Evolutionary conservation across 1,139 yeast genomes (phyloP).

Genomic region (Lodderomyces jiufengensis): DNA sequence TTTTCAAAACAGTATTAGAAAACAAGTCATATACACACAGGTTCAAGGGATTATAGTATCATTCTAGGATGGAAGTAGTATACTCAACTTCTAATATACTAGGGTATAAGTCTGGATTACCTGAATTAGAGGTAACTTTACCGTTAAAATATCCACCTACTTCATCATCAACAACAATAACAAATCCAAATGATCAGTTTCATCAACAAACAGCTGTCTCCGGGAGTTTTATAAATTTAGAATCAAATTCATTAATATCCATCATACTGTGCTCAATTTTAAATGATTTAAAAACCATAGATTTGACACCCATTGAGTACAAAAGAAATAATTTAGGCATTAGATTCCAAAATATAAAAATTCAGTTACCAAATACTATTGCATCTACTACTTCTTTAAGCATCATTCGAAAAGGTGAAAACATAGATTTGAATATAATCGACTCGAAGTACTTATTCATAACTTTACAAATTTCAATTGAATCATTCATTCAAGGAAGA

Average conservation of each 20-base stretch:
- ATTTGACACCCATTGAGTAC: conserved; percentile 28
- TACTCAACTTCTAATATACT: conserved; percentile 21
- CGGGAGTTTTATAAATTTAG: conserved; percentile 26
- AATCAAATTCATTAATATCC: conserved; percentile 19
- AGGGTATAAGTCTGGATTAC: conserved; percentile 26
- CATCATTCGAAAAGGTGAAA: conserved; percentile 17
- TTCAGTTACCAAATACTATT: conserved; percentile 34
- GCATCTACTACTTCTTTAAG: conserved; percentile 23
- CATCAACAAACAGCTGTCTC: conserved; percentile 18
- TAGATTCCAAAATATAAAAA: conserved; percentile 24
- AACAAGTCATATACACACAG: background rate
- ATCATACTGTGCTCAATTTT: conserved; percentile 25
- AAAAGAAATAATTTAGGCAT: conserved; percentile 23
- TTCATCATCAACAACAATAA: background rate
- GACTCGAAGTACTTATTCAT: conserved; percentile 32
- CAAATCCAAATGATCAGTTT: conserved; percentile 23
- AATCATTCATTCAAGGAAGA: conserved; percentile 26
- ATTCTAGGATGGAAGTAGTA: conserved; percentile 8
- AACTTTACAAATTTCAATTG: conserved; percentile 26
- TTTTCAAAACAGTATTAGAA: background rate
- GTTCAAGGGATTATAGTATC: too few species aligned
- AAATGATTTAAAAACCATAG: conserved; percentile 29
- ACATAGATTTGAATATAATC: conserved; percentile 24
- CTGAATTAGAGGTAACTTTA: conserved; percentile 20
- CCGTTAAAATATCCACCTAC: conserved; percentile 32